phyloP scores from a whole-genome alignment of 495 filamentous ascomycete genomes.

The Gamarada debralockiae region DNA sequence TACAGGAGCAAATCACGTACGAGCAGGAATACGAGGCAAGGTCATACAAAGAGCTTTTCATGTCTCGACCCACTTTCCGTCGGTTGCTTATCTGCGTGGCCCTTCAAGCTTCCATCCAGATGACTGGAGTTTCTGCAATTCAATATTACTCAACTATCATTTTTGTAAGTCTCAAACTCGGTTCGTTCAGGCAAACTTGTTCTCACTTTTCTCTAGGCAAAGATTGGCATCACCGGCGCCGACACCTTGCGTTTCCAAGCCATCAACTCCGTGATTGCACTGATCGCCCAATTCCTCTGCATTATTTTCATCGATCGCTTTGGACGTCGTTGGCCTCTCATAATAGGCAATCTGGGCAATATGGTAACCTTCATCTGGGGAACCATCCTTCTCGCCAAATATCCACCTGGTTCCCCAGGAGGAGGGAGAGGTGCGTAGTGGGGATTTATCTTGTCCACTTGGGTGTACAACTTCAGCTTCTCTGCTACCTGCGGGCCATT shows the following conservation, averaged over 20 bases:
- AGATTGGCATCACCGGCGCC: constrained; percentile 49
- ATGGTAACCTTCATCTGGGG: constrained; percentile 36
- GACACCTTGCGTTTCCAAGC: constrained; percentile 47
- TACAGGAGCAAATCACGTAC: constrained; percentile 22
- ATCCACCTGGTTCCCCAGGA: too few relatives aligned
- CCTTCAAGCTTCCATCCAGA: constrained; percentile 72
- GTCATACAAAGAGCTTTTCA: constrained; percentile 3
- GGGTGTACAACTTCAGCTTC: constrained; percentile 33
- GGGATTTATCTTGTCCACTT: constrained; percentile 29
- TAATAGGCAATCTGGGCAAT: constrained; percentile 41
- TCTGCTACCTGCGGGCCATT: constrained; percentile 24
- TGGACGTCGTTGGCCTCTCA: constrained; percentile 44
- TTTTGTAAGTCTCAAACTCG: too few relatives aligned
- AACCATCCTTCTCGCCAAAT: constrained; percentile 34
- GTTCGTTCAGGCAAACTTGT: too few relatives aligned
- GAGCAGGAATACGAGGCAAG: constrained; percentile 12
- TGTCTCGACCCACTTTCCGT: constrained; percentile 34
- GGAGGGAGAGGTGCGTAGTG: constrained; percentile 28
- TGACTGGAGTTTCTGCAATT: constrained; percentile 39
- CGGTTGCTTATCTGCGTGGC: constrained; percentile 47
- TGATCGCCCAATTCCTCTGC: constrained; percentile 32
- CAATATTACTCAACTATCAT: constrained; percentile 47
- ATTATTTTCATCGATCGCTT: constrained; percentile 47
- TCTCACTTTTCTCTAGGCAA: too few relatives aligned
- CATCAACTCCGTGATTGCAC: constrained; percentile 37